phyloP scores from a whole-genome alignment of 257 asterid genomes.

The Cinchona pubescens region DNA sequence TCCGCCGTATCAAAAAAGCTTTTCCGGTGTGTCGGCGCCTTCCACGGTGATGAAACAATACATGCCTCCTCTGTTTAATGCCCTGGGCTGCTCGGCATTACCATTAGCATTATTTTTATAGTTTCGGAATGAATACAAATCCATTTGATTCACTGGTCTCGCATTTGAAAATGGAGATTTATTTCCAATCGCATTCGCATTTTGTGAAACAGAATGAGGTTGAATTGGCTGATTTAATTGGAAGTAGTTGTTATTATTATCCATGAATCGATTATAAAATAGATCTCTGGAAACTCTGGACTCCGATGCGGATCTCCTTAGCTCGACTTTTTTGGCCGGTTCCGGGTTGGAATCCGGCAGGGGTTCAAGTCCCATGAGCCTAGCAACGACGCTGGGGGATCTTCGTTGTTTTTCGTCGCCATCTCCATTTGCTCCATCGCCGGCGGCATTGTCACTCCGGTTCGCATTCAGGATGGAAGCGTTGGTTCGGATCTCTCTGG shows the following conservation, averaged over 20 bases:
- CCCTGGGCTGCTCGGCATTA: conserved; percentile 31
- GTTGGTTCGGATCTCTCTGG: conserved; percentile 61
- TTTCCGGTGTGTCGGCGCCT: conserved; percentile 51
- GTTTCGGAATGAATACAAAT: conserved; percentile 24
- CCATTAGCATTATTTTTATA: conserved; percentile 15
- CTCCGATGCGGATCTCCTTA: conserved; percentile 89
- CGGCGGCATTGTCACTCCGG: conserved; percentile 31
- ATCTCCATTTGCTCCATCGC: conserved; percentile 28
- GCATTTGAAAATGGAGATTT: conserved; percentile 4
- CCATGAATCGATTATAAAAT: conserved; percentile 53
- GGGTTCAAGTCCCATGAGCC: conserved; percentile 90
- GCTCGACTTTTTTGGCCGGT: conserved; percentile 52
- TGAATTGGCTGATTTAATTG: conserved; percentile 30
- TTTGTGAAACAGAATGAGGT: conserved; percentile 12
- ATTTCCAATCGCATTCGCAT: neutral
- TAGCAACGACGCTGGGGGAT: conserved; percentile 77
- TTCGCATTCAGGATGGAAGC: conserved; percentile 30
- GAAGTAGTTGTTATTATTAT: conserved; percentile 26
- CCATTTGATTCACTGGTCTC: conserved; percentile 32
- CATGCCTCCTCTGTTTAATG: conserved; percentile 41
- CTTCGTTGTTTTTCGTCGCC: conserved; percentile 51
- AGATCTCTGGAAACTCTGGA: conserved; percentile 78
- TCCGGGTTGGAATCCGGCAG: conserved; percentile 46
- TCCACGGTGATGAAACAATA: conserved; percentile 43
- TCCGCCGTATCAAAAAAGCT: conserved; percentile 72